Evolutionary conservation across 768 basidiomycete genomes (phyloP).

Genomic region (Cyathus striatus): DNA sequence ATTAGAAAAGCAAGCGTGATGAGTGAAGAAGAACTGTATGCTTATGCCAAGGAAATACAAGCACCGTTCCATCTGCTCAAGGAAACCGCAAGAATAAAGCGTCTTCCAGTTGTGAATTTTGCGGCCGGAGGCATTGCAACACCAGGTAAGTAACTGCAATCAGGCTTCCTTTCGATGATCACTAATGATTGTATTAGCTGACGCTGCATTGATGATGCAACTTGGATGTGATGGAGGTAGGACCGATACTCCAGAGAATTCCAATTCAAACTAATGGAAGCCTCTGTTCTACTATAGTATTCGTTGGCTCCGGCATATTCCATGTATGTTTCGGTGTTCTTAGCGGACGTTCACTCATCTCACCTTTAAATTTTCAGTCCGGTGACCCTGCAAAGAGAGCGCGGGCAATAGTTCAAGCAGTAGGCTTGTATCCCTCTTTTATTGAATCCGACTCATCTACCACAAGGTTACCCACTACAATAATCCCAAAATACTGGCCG

Average conservation of each 20-base stretch:
- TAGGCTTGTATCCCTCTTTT: slow-evolving; percentile 19
- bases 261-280: too few relatives aligned
- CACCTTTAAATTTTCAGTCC: slow-evolving; percentile 46
- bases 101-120: slow-evolving; percentile 94
- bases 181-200: slow-evolving; percentile 41
- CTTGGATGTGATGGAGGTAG: slow-evolving; percentile 93
- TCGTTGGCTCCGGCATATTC: slow-evolving; percentile 98
- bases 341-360: background rate
- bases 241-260: slow-evolving; percentile 22
- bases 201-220: slow-evolving; percentile 99
- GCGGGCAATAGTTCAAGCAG: slow-evolving; percentile 93
- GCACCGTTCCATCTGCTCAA: slow-evolving; percentile 95
- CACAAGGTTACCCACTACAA: slow-evolving; percentile 86
- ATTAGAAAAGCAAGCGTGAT: slow-evolving; percentile 84
- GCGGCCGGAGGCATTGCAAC: slow-evolving; percentile 93
- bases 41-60: slow-evolving; percentile 86
- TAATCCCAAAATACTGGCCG: slow-evolving; percentile 87
- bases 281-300: slow-evolving; percentile 76
- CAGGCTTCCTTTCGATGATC: background rate
- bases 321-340: slow-evolving; percentile 46
- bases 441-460: slow-evolving; percentile 4
- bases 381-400: slow-evolving; percentile 93
- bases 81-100: slow-evolving; percentile 90
- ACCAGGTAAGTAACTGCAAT: slow-evolving; percentile 50
- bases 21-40: slow-evolving; percentile 93